Evolutionary conservation across 2,329 filamentous ascomycete species (phyloP), one percentile per base, ranked within the genome.

Genomic region (Orbilia javanica): DNA sequence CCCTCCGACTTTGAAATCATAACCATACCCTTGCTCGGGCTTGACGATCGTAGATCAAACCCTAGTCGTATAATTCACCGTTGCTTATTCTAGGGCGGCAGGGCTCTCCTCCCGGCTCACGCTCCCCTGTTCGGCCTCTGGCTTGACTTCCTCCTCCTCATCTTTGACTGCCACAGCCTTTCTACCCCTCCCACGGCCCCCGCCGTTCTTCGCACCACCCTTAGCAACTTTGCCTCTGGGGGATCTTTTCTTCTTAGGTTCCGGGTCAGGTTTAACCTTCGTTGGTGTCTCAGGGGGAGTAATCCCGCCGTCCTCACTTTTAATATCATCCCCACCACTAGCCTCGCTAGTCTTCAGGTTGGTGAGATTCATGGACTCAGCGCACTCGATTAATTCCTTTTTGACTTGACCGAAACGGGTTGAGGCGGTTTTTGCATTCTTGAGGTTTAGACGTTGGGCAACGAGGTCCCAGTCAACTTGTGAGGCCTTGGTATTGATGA

Each of bases 391-490:
- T 3, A 77, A 60, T 27, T 77, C 73, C n/a, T 77, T 77, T 29
- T 71, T 77, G 18, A 71, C 73, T 25, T 77, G 73, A 7, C 73
- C 50, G 48, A 60, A 77, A 13, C 73, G 48, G 13, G 44, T 39
- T 5, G 66, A 62, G 1, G 73, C 73, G 20, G 48, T 27, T 27
- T 29, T 77, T 3, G 66, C 27, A 18, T 65, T 70, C 18, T 77
- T 77, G 39, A 77, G 66, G 18, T n/a, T 11, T 5, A 77, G 60
- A 7, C 66, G 66, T 31, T 53, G 46, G 18, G 57, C 60, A 25
- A 66, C 73, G 20, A 71, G 65, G 39, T 77, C 66, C 73, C 73
- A 77, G 66, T 77, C 27, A 4, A 77, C 66, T 34, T 71, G 46
- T 44, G 66, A 60, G 11, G n/a, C 15, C 66, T 77, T 29, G n/a